Conservation (phyloP, 352 stramenopile species). For the Aphanomyces astaci region DNA sequence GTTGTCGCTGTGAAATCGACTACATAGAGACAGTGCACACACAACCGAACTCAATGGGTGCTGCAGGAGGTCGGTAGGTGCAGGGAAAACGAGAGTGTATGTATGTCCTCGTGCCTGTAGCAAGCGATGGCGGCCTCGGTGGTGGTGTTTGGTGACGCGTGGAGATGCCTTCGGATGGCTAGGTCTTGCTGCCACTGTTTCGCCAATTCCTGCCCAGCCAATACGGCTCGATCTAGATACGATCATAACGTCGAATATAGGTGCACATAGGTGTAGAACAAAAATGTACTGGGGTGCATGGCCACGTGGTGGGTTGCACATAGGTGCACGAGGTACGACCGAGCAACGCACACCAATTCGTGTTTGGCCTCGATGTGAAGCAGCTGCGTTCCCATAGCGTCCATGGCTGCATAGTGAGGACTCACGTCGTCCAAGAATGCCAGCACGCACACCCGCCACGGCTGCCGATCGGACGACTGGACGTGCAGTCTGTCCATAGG, state of each 20-base stretch:
- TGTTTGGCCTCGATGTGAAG: background rate
- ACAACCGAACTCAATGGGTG: no score
- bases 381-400: background rate
- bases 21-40: no score
- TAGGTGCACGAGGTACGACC: slow-evolving; percentile 11
- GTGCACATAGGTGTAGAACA: no score
- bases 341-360: background rate
- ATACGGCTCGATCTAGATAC: background rate
- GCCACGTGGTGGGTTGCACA: background rate
- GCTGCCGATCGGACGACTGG: background rate
- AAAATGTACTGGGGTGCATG: background rate
- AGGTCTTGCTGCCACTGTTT: background rate
- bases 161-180: background rate
- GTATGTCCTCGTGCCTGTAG: background rate
- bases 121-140: background rate
- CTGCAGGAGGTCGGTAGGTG: no score
- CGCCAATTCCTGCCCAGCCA: background rate
- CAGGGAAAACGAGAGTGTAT: background rate
- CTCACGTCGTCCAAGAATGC: slow-evolving; percentile 1
- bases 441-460: slow-evolving; percentile 3
- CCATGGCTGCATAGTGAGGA: background rate
- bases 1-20: background rate
- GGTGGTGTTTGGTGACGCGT: background rate
- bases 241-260: background rate
- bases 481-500: background rate